Evolutionary conservation across 2,329 filamentous ascomycete species (phyloP), one percentile per base, ranked within the genome.

Genomic region (Verticillium zaregamsianum): DNA sequence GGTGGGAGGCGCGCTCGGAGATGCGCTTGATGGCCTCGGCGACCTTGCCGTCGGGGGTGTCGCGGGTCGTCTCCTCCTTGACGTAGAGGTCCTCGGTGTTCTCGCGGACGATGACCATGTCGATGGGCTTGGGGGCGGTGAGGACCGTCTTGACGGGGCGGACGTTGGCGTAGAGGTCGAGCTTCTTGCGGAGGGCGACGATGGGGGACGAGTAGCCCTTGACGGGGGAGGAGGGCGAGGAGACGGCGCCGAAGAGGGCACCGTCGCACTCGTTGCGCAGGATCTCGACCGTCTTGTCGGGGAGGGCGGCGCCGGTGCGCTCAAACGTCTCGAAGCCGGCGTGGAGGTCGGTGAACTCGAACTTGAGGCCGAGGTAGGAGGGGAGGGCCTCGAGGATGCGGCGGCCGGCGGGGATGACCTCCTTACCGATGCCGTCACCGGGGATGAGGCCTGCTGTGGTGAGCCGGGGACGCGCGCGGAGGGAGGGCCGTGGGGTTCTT

Each of bases 41-140:
- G 62, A 98, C 90, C 80, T 92, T 93, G 76, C 90, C 89, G 60
- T 81, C 77, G 39, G 89, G 82, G 35, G 85, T 87, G 60, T 91
- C 86, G 74, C 86, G 89, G 25, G 93, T 97, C 76, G 83, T 89
- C 82, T 99, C 95, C 76, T 98, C 91, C 82, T 98, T 98, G 70
- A 99, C 94, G 78, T 97, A 97, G 49, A 99, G 85, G 76, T 99
- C 95, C 81, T 99, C 95, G 35, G 95, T 99, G 82, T 99, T 99
- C 80, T 99, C 95, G 67, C 95, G 91, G 61, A 98, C 95, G 71
- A 98, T 99, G 72, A 99, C 95, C 76, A 99, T 90, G 79, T 99
- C 95, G 72, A 97, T 93, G 66, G 90, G 90, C 70, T 82, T 84
- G 40, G n/a, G 17, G 25, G 54, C 25, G 20, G 54, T 32, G 65